A percentile compares a stretch with the other conserved stretches of the same genome.
phyloP scores from a whole-genome alignment of 805 yeast species.

The Candida maesae region DNA sequence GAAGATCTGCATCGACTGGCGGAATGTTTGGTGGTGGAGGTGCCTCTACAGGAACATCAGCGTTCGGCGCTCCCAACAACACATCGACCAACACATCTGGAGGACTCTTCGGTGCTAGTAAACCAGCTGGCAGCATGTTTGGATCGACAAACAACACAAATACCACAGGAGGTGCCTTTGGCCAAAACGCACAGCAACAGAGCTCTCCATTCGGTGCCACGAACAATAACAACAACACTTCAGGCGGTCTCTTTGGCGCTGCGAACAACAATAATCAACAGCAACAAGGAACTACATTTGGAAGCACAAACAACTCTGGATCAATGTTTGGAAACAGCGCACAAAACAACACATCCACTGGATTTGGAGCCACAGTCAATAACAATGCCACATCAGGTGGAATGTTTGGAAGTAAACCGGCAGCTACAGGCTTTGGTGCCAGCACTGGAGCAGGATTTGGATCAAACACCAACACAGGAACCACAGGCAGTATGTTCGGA shows the following conservation, averaged over 20 bases:
- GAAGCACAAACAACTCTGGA: constrained; percentile 1
- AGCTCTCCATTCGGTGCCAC: background rate
- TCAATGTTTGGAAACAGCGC: background rate
- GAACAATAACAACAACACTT: background rate
- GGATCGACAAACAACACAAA: constrained; percentile 28
- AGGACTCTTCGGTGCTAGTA: constrained; percentile 41
- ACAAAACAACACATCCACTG: background rate
- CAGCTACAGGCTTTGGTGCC: constrained; percentile 7
- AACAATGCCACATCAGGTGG: constrained; percentile 19
- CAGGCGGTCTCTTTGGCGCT: constrained; percentile 41
- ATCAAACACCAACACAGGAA: constrained; percentile 17
- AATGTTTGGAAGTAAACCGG: constrained; percentile 14
- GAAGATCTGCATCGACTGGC: constrained; percentile 23
- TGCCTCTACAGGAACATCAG: constrained; percentile 10
- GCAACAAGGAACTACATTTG: background rate
- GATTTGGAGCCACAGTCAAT: constrained; percentile 4
- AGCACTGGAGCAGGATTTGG: background rate
- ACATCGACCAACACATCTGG: constrained; percentile 7
- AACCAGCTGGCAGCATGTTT: constrained; percentile 34
- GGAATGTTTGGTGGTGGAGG: constrained; percentile 24
- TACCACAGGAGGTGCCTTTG: constrained; percentile 18
- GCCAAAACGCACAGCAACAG: constrained; percentile 2
- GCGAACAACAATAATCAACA: constrained; percentile 14
- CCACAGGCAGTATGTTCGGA: constrained; percentile 22
- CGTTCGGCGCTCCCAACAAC: constrained; percentile 22